Evolutionary conservation across 345 rosid genomes (phyloP), one percentile per base, ranked within the genome.

Genomic region (Durio zibethinus): DNA sequence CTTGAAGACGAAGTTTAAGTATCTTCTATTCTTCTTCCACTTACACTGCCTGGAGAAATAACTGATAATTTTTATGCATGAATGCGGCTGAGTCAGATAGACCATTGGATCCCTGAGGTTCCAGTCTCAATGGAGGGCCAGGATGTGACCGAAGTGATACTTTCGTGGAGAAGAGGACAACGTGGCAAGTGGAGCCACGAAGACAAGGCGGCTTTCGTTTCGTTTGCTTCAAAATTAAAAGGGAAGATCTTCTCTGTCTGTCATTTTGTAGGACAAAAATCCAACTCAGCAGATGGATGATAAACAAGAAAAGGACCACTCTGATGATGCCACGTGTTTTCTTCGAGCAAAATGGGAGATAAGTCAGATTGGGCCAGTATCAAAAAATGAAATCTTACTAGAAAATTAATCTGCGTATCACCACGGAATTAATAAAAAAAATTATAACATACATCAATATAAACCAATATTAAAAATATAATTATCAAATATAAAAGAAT

Each of bases 191-290:
- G 43, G 27, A 50, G 56, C 42, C 40, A 29, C 43, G 60, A 10
- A 14, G 60, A 70, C 59, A 70, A 48, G 59, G 25, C 42, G 16
- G 74, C 45, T 50, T 38, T 70, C n/a, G n/a, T n/a, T 61, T 71
- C 75, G 75, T 31, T 71, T 20, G 75, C 75, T 71, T 71, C 75
- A 31, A 31, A 71, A 48, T 0, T 43, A 71, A 18, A 52, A 23
- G 40, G 42, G 29, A 48, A 48, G 15, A 48, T 48, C 42, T 53
- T 52, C 23, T 23, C 25, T 23, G 4, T 10, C 33, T 10, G 62
- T 23, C 33, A 6, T 20, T 70, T 29, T 47, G 8, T 16, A 18
- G 20, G 6, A 66, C 72, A 21, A 5, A 1, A n/a, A 45, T 0
- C n/a, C 57, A 8, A 29, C 59, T 16, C 74, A 31, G 38, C 38